Conservation (phyloP, 345 rosid species). For the Moricandia arvensis region DNA sequence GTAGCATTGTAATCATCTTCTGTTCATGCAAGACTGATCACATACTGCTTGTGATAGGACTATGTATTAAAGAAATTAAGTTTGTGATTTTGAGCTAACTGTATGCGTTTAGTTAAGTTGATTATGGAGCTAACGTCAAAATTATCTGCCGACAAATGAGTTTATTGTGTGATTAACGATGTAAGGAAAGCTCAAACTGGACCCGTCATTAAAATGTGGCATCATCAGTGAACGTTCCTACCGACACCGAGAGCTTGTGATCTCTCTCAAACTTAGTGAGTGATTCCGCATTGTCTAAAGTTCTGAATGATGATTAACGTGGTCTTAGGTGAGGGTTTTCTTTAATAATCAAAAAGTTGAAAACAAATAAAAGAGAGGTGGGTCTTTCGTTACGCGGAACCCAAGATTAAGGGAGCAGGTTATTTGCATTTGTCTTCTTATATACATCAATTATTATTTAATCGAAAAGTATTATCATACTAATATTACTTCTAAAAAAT, state of each 20-base stretch:
- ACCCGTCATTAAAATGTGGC: slow-evolving; percentile 8
- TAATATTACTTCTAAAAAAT: background rate
- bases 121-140: background rate
- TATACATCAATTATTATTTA: background rate
- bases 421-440: slow-evolving; percentile 17
- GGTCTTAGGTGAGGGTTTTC: slow-evolving; percentile 31
- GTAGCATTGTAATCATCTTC: background rate
- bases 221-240: slow-evolving; percentile 12
- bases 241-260: slow-evolving; percentile 30
- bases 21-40: background rate
- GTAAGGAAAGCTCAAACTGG: slow-evolving; percentile 1
- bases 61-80: background rate
- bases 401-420: slow-evolving; percentile 35
- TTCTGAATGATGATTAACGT: slow-evolving; percentile 16
- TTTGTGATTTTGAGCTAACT: background rate
- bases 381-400: slow-evolving; percentile 25
- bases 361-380: slow-evolving; percentile 9
- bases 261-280: slow-evolving; percentile 13
- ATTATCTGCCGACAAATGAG: slow-evolving; percentile 23
- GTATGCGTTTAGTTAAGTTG: background rate
- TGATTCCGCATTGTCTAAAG: slow-evolving; percentile 19
- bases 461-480: background rate
- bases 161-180: slow-evolving; percentile 3
- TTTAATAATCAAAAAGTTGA: background rate
- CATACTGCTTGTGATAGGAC: background rate